Evolutionary conservation across 1,284 basidiomycete species (phyloP), one percentile per base, ranked within the genome.

Genomic region (Athelia psychrophila): DNA sequence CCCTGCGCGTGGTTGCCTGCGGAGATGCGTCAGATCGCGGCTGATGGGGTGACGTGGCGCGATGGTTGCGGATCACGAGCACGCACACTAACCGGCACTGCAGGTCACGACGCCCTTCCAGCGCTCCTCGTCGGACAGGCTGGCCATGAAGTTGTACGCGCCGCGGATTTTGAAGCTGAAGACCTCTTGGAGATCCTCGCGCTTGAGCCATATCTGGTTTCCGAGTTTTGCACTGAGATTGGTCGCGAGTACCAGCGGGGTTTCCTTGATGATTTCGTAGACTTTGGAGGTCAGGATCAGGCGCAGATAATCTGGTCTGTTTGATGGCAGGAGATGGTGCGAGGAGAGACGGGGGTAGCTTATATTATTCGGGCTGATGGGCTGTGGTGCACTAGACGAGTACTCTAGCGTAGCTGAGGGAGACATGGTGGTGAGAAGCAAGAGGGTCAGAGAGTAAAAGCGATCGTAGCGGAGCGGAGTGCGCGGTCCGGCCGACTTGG

Each of bases 81-180:
- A 81, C 74, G 76, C 77, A 77, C 72, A 87, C 91, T 83, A 72
- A 95, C 94, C 95, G 54, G 95, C 97, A 64, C 93, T 96, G 68
- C 96, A 99, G 38, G 97, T 98, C 53, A 99, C 81, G 58, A 99
- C 97, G 54, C 97, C 97, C 70, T 95, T 96, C 91, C 93, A 94
- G 58, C 95, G 83, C 62, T 98, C 95, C 54, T 95, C 93, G 22
- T 90, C 85, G 10, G 79, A 78, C 44, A 99, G 75, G 69, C 84
- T 84, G 5, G 93, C 92, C 97, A 99, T 99, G 69, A 98, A 93
- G 72, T 99, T 99, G 78, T 97, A 99, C 18, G 97, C 97, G 22
- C 97, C 97, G 8, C 97, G 79, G 51, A 97, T 94, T 68, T 99
- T 99, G 86, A 99, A 99, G 66, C 91, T 94, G 70, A 99, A 99